Percentiles rank a stretch among this genome's conserved stretches.
Evolutionary conservation across 768 basidiomycete species (phyloP).

Genomic region (Dentipellis fragilis): DNA sequence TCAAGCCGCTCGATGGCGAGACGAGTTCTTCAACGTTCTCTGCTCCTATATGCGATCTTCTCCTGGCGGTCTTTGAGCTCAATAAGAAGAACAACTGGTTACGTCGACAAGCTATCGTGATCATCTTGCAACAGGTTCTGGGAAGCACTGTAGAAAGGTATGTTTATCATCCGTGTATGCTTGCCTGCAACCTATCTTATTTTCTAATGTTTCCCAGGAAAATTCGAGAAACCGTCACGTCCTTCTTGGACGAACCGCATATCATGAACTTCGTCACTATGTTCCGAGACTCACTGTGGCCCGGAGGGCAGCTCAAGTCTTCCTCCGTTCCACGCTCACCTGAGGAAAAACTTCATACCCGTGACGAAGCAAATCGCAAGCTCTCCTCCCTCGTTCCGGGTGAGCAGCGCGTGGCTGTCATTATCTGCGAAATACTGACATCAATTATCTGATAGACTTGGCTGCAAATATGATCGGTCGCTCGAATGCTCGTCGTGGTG

Average conservation of each 20-base stretch:
- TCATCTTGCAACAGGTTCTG: conserved; percentile 91
- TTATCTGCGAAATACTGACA: neutral
- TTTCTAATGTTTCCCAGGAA: conserved; percentile 43
- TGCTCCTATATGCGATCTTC: conserved; percentile 86
- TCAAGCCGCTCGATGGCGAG: conserved; percentile 80
- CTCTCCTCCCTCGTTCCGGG: conserved; percentile 89
- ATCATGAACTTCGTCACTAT: conserved; percentile 54
- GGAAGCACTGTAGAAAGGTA: conserved; percentile 95
- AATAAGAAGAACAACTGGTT: conserved; percentile 97
- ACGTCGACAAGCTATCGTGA: conserved; percentile 88
- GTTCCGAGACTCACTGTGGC: conserved; percentile 77
- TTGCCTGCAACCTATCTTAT: neutral
- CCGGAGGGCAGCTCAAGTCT: conserved; percentile 65
- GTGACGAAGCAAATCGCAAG: conserved; percentile 84
- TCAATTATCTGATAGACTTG: conserved; percentile 44
- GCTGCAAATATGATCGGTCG: conserved; percentile 98
- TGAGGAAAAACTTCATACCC: conserved; percentile 72
- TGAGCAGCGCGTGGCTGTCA: conserved; percentile 19
- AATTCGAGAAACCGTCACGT: conserved; percentile 69
- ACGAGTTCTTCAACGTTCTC: conserved; percentile 85
- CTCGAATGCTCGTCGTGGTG: conserved; percentile 87
- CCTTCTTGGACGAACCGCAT: conserved; percentile 57
- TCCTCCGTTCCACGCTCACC: conserved; percentile 55
- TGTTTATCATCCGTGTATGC: neutral
- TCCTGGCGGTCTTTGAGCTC: conserved; percentile 89